phyloP scores from a whole-genome alignment of 2,329 filamentous ascomycete genomes.

The Harringtonia lauricola region DNA sequence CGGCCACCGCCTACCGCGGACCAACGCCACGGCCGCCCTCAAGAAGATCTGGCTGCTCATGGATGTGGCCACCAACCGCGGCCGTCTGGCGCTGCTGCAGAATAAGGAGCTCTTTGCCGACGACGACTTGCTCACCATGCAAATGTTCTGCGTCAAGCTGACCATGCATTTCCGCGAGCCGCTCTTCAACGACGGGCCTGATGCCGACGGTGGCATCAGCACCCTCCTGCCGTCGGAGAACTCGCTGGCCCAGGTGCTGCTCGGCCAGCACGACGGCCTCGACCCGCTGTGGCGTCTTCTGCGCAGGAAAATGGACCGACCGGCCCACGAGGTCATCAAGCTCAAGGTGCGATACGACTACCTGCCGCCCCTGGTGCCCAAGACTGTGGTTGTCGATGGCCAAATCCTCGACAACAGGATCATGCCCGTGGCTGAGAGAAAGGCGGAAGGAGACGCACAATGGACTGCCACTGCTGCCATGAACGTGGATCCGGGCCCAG shows the following conservation, averaged over 20 bases:
- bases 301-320: slow-evolving; percentile 39
- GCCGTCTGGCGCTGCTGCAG: slow-evolving; percentile 35
- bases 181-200: slow-evolving; percentile 31
- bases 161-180: slow-evolving; percentile 59
- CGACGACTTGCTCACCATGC: slow-evolving; percentile 47
- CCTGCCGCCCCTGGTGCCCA: slow-evolving; percentile 15
- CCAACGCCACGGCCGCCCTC: slow-evolving; percentile 23
- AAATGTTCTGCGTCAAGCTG: slow-evolving; percentile 61
- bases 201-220: neutral
- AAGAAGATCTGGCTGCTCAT: slow-evolving; percentile 52
- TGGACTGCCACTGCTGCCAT: no score
- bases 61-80: slow-evolving; percentile 9
- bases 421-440: no score
- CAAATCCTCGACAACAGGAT: no score
- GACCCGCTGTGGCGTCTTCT: slow-evolving; percentile 49
- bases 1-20: slow-evolving; percentile 44
- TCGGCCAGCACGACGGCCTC: slow-evolving; percentile 44
- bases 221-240: neutral
- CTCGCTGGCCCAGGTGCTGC: slow-evolving; percentile 40
- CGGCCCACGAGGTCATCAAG: slow-evolving; percentile 37
- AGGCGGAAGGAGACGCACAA: no score
- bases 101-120: slow-evolving; percentile 42
- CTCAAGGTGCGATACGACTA: slow-evolving; percentile 49
- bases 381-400: no score
- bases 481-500: no score